Evolutionary conservation across 306 rosid species (phyloP).

Genomic region (Quercus parvula): DNA sequence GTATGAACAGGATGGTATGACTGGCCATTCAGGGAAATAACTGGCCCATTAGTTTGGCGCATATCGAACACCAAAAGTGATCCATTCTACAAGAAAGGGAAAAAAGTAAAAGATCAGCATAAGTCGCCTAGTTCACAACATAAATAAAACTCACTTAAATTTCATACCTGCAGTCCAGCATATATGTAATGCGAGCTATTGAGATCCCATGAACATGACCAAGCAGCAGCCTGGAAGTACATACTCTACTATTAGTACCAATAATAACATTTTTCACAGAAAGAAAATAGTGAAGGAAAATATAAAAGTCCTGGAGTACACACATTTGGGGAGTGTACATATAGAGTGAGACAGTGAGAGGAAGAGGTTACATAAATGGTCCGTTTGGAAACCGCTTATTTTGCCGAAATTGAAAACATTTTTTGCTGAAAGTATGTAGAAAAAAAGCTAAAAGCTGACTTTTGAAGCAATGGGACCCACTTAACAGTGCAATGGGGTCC

Average conservation of each 20-base stretch:
- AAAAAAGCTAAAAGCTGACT: too few species aligned
- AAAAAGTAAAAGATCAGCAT: constrained; percentile 17
- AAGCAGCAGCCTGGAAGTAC: constrained; percentile 66
- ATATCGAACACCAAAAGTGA: constrained; percentile 69
- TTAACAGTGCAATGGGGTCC: too few species aligned
- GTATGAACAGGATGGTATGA: constrained; percentile 80
- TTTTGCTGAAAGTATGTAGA: too few species aligned
- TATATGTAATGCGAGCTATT: constrained; percentile 49
- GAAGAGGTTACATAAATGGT: background rate
- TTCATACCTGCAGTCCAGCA: constrained; percentile 86
- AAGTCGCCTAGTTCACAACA: background rate
- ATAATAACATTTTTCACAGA: background rate
- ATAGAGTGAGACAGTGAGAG: background rate
- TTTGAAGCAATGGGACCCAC: too few species aligned
- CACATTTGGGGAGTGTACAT: background rate
- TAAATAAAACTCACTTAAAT: constrained; percentile 11
- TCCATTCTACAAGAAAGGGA: constrained; percentile 65
- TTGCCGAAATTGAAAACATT: too few species aligned
- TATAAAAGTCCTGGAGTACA: background rate
- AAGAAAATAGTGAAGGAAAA: background rate
- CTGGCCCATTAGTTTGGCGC: constrained; percentile 77
- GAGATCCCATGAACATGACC: constrained; percentile 96
- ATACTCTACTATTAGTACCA: background rate
- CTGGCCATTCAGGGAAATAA: constrained; percentile 53
- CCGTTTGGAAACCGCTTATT: too few species aligned